Percentiles rank a stretch among this genome's conserved stretches.
These are phyloP conservation scores for Fraxinus anomala DNA, from an alignment of 257 asterid genomes.

Conservation along the genomic window DNA sequence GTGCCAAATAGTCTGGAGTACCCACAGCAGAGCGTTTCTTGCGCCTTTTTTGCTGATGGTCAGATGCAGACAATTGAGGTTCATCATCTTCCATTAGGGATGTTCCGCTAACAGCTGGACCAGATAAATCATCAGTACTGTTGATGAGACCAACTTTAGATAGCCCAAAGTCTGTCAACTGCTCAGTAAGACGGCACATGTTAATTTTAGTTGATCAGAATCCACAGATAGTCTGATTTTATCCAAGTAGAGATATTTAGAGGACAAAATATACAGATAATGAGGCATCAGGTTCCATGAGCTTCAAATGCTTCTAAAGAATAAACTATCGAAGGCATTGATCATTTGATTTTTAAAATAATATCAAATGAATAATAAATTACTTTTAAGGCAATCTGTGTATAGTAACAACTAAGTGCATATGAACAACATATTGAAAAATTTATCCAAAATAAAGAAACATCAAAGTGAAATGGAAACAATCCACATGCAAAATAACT, in stretches of 20 bases:
- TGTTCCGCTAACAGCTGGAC: conserved; percentile 91
- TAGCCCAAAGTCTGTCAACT: conserved; percentile 99
- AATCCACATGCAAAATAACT: neutral
- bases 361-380: conserved; percentile 10
- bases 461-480: neutral
- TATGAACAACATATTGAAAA: neutral
- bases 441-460: neutral
- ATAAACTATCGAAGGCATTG: conserved; percentile 4
- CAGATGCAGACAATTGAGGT: conserved; percentile 63
- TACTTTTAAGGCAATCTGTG: conserved; percentile 1
- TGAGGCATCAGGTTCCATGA: conserved; percentile 22
- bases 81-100: conserved; percentile 95
- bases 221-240: conserved; percentile 18
- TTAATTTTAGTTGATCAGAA: conserved; percentile 23
- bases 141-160: conserved; percentile 98
- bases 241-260: conserved; percentile 4
- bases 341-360: neutral
- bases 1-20: conserved; percentile 99
- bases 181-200: conserved; percentile 35
- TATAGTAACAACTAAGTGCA: neutral
- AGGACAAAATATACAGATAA: conserved; percentile 19
- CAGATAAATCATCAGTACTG: conserved; percentile 97
- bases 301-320: conserved; percentile 12
- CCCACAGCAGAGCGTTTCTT: conserved; percentile 98
- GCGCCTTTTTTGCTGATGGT: conserved; percentile 80